Conservation (phyloP, 1,139 yeast species). For the Candida dubliniensis region DNA sequence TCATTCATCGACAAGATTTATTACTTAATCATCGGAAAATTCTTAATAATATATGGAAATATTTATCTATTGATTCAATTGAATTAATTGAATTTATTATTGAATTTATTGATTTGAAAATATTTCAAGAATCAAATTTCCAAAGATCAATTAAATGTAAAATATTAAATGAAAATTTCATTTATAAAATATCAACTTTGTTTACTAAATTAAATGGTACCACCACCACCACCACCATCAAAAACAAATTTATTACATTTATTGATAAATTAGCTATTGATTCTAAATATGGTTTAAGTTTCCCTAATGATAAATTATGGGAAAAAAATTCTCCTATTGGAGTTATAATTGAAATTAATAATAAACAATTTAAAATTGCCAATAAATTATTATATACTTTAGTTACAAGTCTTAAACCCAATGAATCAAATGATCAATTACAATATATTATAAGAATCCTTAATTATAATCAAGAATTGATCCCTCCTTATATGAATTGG, state of each 20-base stretch:
- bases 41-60: slow-evolving; percentile 65
- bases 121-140: slow-evolving; percentile 61
- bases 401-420: slow-evolving; percentile 69
- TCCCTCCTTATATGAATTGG: slow-evolving; percentile 68
- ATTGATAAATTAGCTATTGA: slow-evolving; percentile 53
- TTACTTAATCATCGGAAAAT: slow-evolving; percentile 57
- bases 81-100: slow-evolving; percentile 43
- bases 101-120: slow-evolving; percentile 45
- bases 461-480: slow-evolving; percentile 60
- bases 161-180: slow-evolving; percentile 75
- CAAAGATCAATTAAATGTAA: slow-evolving; percentile 71
- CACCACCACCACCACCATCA: slow-evolving; percentile 20
- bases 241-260: slow-evolving; percentile 42
- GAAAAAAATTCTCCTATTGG: slow-evolving; percentile 24
- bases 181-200: slow-evolving; percentile 57
- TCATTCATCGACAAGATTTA: slow-evolving; percentile 62
- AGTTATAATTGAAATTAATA: slow-evolving; percentile 40
- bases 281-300: slow-evolving; percentile 59
- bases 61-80: slow-evolving; percentile 55
- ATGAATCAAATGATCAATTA: slow-evolving; percentile 70
- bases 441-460: slow-evolving; percentile 56
- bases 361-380: slow-evolving; percentile 53
- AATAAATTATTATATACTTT: slow-evolving; percentile 69
- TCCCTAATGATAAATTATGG: slow-evolving; percentile 62
- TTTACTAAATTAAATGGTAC: slow-evolving; percentile 31